Percentiles rank a stretch among this genome's conserved stretches.
phyloP scores from a whole-genome alignment of 2,329 filamentous ascomycete genomes.

The Fusarium setosum region DNA sequence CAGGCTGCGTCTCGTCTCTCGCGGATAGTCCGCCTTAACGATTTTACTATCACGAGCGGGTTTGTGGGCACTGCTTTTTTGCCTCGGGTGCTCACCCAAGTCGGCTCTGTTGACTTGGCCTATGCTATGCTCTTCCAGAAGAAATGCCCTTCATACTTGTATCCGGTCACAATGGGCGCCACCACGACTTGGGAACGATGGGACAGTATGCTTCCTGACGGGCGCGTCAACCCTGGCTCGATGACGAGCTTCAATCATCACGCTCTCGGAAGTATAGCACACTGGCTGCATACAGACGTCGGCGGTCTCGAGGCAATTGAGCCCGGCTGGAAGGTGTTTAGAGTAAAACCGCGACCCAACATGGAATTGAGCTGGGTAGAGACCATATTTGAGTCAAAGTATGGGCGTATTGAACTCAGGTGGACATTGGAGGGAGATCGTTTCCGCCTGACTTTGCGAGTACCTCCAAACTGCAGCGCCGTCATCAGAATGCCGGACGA shows the following conservation, averaged over 20 bases:
- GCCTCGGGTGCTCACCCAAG: constrained; percentile 43
- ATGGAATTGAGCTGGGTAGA: background rate
- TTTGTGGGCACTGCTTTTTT: constrained; percentile 56
- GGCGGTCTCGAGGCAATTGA: constrained; percentile 52
- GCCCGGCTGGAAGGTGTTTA: constrained; percentile 49
- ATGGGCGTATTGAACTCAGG: background rate
- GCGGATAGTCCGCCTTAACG: background rate
- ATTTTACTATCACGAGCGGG: constrained; percentile 51
- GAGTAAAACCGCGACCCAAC: background rate
- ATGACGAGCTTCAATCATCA: constrained; percentile 65
- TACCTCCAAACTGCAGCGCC: background rate
- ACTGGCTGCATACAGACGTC: constrained; percentile 57
- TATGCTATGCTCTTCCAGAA: constrained; percentile 60
- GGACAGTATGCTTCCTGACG: constrained; percentile 57
- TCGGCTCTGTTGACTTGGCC: constrained; percentile 44
- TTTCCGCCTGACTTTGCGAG: background rate
- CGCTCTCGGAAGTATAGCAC: constrained; percentile 57
- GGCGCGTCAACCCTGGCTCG: constrained; percentile 54
- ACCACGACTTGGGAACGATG: constrained; percentile 63
- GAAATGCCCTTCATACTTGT: constrained; percentile 58
- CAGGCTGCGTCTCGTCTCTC: background rate
- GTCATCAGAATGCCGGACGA: background rate
- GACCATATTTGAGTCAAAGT: background rate
- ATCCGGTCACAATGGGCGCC: constrained; percentile 56
- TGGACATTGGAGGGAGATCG: background rate